phyloP scores from a whole-genome alignment of 495 filamentous ascomycete species.

The Aspergillus saccharolyticus region DNA sequence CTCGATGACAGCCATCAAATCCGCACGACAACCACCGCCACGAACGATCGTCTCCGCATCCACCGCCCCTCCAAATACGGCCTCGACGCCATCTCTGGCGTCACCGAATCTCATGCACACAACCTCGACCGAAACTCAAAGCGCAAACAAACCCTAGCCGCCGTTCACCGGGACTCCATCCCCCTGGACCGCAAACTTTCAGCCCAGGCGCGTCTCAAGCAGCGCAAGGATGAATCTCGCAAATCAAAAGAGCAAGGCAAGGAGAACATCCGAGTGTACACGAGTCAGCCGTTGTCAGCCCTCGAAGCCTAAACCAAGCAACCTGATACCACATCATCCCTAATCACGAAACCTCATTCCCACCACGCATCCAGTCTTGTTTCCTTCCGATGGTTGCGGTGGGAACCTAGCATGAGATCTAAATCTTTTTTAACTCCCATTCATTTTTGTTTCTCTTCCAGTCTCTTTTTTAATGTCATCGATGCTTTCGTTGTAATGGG shows the following conservation, averaged over 20 bases:
- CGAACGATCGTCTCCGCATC: slow-evolving; percentile 10
- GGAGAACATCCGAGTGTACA: slow-evolving; percentile 23
- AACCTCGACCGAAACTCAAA: slow-evolving; percentile 32
- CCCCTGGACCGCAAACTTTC: slow-evolving; percentile 57
- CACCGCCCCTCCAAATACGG: slow-evolving; percentile 22
- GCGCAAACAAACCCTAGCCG: slow-evolving; percentile 27
- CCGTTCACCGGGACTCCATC: slow-evolving; percentile 39
- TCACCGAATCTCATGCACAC: slow-evolving; percentile 13
- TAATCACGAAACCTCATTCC: neutral
- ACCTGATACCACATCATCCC: neutral
- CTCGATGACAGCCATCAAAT: slow-evolving; percentile 19
- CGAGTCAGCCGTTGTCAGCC: neutral
- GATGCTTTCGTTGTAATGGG: too few relatives aligned
- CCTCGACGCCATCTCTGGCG: slow-evolving; percentile 17
- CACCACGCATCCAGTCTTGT: neutral
- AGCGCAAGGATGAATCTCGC: slow-evolving; percentile 44
- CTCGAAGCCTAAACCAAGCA: neutral
- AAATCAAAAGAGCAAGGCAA: slow-evolving; percentile 27
- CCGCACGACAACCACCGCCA: slow-evolving; percentile 1
- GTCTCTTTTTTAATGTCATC: neutral
- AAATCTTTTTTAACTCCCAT: neutral
- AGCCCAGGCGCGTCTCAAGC: slow-evolving; percentile 58
- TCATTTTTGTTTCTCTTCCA: neutral
- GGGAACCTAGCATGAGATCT: neutral
- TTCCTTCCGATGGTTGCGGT: neutral